These are phyloP conservation scores for Globisporangium splendens DNA, from an alignment of 352 stramenopile genomes.

Conservation along the genomic window DNA sequence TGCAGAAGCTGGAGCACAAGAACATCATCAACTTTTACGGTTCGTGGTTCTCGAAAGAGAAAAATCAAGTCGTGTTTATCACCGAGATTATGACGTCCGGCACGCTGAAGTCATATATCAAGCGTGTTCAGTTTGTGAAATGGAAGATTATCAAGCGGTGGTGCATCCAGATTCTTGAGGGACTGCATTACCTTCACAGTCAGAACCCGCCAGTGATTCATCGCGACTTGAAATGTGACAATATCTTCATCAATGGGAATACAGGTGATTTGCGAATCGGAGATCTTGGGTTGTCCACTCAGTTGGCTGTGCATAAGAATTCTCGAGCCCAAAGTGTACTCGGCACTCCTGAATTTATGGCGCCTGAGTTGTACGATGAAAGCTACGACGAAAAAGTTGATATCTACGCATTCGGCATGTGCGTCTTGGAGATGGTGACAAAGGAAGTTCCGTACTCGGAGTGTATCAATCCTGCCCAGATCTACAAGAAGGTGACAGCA, in stretches of 20 bases:
- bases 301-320: slow-evolving; percentile 74
- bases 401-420: slow-evolving; percentile 99
- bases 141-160: slow-evolving; percentile 99
- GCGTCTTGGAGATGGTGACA: slow-evolving; percentile 99
- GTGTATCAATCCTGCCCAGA: slow-evolving; percentile 90
- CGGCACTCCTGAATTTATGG: slow-evolving; percentile 99
- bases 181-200: slow-evolving; percentile 91
- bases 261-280: slow-evolving; percentile 97
- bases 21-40: slow-evolving; percentile 99
- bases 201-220: slow-evolving; percentile 91
- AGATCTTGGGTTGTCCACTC: slow-evolving; percentile 92
- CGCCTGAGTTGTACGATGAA: slow-evolving; percentile 98
- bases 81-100: slow-evolving; percentile 98
- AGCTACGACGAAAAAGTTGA: slow-evolving; percentile 97
- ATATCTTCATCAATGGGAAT: slow-evolving; percentile 99
- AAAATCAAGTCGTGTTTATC: slow-evolving; percentile 98
- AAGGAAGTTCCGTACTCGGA: slow-evolving; percentile 98
- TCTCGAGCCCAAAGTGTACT: slow-evolving; percentile 91
- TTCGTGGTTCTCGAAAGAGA: slow-evolving; percentile 97
- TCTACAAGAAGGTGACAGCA: slow-evolving; percentile 90
- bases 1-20: slow-evolving; percentile 97
- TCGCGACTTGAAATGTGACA: slow-evolving; percentile 93
- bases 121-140: slow-evolving; percentile 96
- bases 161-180: slow-evolving; percentile 97
- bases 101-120: slow-evolving; percentile 95